These are phyloP conservation scores for Tinospora cordifolia DNA, from an alignment of 164 flowering plant species.

Conservation along the genomic window DNA sequence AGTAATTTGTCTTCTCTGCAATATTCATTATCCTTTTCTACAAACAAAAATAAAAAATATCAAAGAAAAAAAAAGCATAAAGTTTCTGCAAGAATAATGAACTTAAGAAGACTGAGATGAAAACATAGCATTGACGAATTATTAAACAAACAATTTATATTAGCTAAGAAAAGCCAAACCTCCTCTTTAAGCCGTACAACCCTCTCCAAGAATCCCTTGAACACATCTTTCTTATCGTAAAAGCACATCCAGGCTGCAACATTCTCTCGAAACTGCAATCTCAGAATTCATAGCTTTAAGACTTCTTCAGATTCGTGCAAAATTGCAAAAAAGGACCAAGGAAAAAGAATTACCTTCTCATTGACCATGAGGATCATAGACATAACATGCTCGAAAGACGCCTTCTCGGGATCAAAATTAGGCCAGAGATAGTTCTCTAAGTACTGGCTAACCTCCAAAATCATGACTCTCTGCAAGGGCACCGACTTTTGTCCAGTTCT, in stretches of 20 bases:
- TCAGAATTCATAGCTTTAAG: neutral
- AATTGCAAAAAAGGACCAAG: neutral
- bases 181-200: constrained; percentile 72
- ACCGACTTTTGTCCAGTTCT: constrained; percentile 56
- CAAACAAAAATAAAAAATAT: constrained; percentile 13
- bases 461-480: constrained; percentile 88
- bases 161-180: constrained; percentile 27
- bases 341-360: constrained; percentile 58
- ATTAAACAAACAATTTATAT: neutral
- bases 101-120: neutral
- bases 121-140: neutral
- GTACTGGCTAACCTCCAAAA: constrained; percentile 91
- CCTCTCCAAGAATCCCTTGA: constrained; percentile 63
- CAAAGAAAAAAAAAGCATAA: neutral
- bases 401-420: constrained; percentile 60
- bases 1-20: constrained; percentile 92
- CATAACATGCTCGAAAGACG: constrained; percentile 93
- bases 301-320: no score
- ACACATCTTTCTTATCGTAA: constrained; percentile 59
- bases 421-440: constrained; percentile 96
- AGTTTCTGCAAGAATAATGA: neutral
- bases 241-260: constrained; percentile 92
- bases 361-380: constrained; percentile 94
- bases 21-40: constrained; percentile 63
- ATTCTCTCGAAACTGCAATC: constrained; percentile 86